Evolutionary conservation across 2,329 filamentous ascomycete species (phyloP).

Genomic region (Cordyceps cicadae): DNA sequence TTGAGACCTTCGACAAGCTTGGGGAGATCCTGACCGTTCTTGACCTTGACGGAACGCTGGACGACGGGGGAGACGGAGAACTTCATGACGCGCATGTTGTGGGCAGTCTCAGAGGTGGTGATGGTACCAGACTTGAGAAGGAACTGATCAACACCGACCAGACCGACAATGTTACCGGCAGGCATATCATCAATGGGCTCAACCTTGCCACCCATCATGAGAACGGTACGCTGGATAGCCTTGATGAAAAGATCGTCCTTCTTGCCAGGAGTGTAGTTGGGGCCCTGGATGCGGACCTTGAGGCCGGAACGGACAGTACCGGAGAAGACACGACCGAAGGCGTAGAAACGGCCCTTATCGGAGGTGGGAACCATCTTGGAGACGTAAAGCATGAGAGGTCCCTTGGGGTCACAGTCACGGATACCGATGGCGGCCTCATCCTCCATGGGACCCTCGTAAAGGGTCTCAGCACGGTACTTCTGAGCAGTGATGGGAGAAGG

Average conservation of each 20-base stretch:
- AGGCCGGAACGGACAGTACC: conserved; percentile 96
- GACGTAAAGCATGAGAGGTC: conserved; percentile 98
- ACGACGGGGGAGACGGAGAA: conserved; percentile 99
- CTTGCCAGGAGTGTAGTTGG: conserved; percentile 96
- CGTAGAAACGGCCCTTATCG: conserved; percentile 99
- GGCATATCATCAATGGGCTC: conserved; percentile 99
- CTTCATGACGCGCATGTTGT: conserved; percentile 99
- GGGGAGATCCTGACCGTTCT: conserved; percentile 99
- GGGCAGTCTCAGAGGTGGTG: conserved; percentile 90
- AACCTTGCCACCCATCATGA: conserved; percentile 99
- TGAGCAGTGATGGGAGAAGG: conserved; percentile 93
- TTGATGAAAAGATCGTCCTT: conserved; percentile 99
- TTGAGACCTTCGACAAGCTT: conserved; percentile 99
- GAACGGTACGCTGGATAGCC: conserved; percentile 98
- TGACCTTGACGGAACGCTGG: conserved; percentile 96
- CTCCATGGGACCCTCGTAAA: conserved; percentile 95
- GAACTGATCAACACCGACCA: conserved; percentile 99
- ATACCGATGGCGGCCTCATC: conserved; percentile 92
- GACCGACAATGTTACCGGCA: conserved; percentile 98
- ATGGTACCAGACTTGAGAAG: conserved; percentile 99
- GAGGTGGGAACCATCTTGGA: conserved; percentile 99
- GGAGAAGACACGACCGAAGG: conserved; percentile 99
- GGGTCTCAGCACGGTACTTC: conserved; percentile 94
- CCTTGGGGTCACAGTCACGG: conserved; percentile 97
- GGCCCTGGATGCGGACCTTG: conserved; percentile 99